Percentiles rank a stretch among this genome's conserved stretches.
These are phyloP conservation scores for Cochlearia excelsa DNA, from an alignment of 345 rosid genomes.

Conservation along the genomic window DNA sequence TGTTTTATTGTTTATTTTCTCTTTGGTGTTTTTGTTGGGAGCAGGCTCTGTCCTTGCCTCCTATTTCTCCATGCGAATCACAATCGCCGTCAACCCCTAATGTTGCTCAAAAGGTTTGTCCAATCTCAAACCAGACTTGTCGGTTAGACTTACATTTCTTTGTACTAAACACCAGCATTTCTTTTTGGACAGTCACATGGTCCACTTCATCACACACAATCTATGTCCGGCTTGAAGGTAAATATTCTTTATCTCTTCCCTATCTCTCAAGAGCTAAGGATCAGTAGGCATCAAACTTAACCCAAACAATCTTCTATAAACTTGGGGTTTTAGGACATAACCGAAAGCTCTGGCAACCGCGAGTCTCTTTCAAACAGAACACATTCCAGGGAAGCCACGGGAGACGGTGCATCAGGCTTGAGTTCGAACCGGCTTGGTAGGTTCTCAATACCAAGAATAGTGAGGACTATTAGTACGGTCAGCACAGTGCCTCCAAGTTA, in stretches of 20 bases:
- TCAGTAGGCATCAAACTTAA: no score
- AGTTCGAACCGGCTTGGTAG: not conserved
- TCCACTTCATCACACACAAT: conserved; percentile 32
- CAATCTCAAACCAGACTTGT: not conserved
- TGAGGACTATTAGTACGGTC: conserved; percentile 28
- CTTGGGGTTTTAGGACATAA: conserved; percentile 29
- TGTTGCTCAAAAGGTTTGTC: conserved; percentile 54
- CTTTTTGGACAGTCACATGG: conserved; percentile 36
- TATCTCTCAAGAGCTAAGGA: no score
- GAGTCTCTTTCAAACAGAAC: conserved; percentile 27
- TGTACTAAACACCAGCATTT: conserved; percentile 1
- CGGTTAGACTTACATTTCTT: conserved; percentile 2
- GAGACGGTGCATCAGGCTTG: conserved; percentile 21
- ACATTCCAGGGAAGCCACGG: conserved; percentile 19
- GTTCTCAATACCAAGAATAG: conserved; percentile 32
- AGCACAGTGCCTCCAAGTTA: conserved; percentile 18
- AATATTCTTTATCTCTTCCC: no score
- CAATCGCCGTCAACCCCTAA: conserved; percentile 39
- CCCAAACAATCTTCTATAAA: no score
- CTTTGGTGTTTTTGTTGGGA: conserved; percentile 17
- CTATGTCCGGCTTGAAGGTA: conserved; percentile 39
- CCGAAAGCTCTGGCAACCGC: conserved; percentile 21
- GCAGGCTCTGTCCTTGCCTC: conserved; percentile 55
- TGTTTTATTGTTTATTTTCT: conserved; percentile 20
- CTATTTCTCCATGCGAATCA: conserved; percentile 41